A percentile compares a stretch with the other conserved stretches of the same genome.
phyloP scores from a whole-genome alignment of 2,329 filamentous ascomycete species.

The Fusarium begoniae region DNA sequence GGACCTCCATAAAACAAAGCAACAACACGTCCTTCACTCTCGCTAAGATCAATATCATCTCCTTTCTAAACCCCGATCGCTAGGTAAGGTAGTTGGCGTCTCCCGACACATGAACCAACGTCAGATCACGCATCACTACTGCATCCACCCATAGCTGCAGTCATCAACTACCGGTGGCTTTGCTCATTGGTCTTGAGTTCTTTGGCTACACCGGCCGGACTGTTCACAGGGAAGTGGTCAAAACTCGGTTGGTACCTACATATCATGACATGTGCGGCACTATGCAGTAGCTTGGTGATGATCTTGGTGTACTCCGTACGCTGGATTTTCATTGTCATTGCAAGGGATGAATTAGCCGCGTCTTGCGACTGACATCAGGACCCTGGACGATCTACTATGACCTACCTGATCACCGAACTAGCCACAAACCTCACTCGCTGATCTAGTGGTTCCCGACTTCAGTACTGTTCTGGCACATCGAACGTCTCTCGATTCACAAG shows the following conservation, averaged over 20 bases:
- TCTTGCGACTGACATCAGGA: slow-evolving; percentile 14
- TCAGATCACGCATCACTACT: not conserved
- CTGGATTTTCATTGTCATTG: not conserved
- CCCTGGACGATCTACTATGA: not conserved
- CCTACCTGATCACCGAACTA: not conserved
- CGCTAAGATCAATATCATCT: not conserved
- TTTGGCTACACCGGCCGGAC: not conserved
- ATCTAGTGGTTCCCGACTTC: not conserved
- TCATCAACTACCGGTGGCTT: not conserved
- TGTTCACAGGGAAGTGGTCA: not conserved
- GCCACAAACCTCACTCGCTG: not conserved
- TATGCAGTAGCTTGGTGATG: slow-evolving; percentile 4
- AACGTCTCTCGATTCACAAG: not conserved
- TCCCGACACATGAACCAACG: not conserved
- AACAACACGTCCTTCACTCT: slow-evolving; percentile 5
- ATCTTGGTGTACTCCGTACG: not conserved
- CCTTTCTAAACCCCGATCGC: not conserved
- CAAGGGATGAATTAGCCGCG: slow-evolving; percentile 11
- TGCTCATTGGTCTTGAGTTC: not conserved
- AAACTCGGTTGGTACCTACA: not conserved
- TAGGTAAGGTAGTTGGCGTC: not conserved
- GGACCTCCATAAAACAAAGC: slow-evolving; percentile 11
- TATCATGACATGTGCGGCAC: not conserved
- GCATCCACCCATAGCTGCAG: not conserved
- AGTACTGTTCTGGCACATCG: not conserved